phyloP scores from a whole-genome alignment of 2,329 filamentous ascomycete species.

The Daldinia sp. region DNA sequence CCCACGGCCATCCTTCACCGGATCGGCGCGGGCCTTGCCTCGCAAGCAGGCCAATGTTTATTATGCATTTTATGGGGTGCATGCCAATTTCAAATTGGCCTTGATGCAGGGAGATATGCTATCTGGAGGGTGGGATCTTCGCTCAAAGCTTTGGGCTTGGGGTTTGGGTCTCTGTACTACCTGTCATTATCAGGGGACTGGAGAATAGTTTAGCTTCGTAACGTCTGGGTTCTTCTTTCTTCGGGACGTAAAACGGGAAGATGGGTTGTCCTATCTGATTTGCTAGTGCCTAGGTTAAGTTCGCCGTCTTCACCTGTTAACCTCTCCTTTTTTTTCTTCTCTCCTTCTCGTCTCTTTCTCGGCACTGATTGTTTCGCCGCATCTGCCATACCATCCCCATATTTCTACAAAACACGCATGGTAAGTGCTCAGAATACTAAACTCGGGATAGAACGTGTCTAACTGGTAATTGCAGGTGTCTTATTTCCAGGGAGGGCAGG shows the following conservation, averaged over 20 bases:
- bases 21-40: constrained; percentile 6
- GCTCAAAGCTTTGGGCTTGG: not conserved
- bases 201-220: not conserved
- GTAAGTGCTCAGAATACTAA: not conserved
- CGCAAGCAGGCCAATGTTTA: not conserved
- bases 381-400: not conserved
- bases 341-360: not conserved
- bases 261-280: not conserved
- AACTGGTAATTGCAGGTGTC: not conserved
- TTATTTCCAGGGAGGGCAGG: not conserved
- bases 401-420: not conserved
- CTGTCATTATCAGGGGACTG: not conserved
- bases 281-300: not conserved
- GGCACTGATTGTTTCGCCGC: too few relatives aligned
- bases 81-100: not conserved
- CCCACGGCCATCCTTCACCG: constrained; percentile 10
- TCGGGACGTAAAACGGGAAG: not conserved
- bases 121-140: not conserved
- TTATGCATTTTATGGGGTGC: not conserved
- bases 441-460: not conserved
- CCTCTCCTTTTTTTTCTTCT: not conserved
- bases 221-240: not conserved
- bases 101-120: not conserved
- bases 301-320: not conserved
- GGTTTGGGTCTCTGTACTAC: not conserved